Percentiles rank a stretch among this genome's conserved stretches.
Evolutionary conservation across 2,329 filamentous ascomycete species (phyloP).

Genomic region (Metarhizium humberi): DNA sequence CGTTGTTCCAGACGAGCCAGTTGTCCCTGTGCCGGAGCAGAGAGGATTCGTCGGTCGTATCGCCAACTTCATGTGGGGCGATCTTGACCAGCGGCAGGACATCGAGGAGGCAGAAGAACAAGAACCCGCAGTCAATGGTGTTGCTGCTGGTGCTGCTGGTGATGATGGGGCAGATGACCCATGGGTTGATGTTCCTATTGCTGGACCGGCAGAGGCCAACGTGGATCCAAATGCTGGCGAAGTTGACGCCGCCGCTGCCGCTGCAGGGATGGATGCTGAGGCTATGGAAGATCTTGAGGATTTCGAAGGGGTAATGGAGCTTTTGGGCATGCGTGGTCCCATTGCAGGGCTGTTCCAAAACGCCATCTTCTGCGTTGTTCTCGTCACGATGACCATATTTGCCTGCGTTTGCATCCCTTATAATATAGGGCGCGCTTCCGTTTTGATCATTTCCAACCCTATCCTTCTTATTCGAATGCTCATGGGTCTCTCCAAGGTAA

Average conservation of each 20-base stretch:
- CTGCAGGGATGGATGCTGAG: conserved; percentile 62
- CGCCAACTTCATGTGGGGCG: conserved; percentile 54
- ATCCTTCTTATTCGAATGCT: conserved; percentile 64
- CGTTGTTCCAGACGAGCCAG: conserved; percentile 1
- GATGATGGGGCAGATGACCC: conserved; percentile 43
- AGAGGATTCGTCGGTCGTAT: conserved; percentile 24
- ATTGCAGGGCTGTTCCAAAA: conserved; percentile 88
- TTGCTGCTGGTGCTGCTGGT: conserved; percentile 27
- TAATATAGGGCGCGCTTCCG: conserved; percentile 75
- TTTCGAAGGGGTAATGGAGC: conserved; percentile 89
- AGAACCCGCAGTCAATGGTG: conserved; percentile 23
- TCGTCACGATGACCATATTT: conserved; percentile 80
- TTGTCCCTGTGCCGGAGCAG: conserved; percentile 8
- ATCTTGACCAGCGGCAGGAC: conserved; percentile 31
- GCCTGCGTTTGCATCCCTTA: conserved; percentile 86
- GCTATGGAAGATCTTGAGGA: conserved; percentile 84
- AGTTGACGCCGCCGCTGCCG: conserved; percentile 30
- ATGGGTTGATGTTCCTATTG: conserved; percentile 14
- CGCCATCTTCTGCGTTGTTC: conserved; percentile 82
- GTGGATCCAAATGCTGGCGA: conserved; percentile 37
- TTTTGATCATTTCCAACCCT: conserved; percentile 74
- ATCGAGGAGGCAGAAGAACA: conserved; percentile 13
- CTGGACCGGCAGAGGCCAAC: conserved; percentile 23
- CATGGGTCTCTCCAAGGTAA: conserved; percentile 65
- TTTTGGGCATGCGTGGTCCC: conserved; percentile 93